Evolutionary conservation across 2,329 filamentous ascomycete genomes (phyloP).

Genomic region (Aspergillus novoparasiticus): DNA sequence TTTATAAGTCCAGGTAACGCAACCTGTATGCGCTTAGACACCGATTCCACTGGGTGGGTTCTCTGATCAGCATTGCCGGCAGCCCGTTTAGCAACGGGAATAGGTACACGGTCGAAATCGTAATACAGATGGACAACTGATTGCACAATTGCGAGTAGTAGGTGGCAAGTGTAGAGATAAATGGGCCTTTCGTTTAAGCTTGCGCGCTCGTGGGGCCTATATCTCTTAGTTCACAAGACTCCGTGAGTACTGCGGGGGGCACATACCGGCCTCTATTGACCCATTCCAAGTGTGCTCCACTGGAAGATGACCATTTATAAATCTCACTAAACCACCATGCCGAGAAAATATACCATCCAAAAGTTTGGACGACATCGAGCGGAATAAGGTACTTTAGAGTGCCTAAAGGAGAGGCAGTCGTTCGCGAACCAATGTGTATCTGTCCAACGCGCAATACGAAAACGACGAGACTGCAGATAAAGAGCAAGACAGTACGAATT

Average conservation of each 20-base stretch:
- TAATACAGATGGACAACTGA: constrained; percentile 68
- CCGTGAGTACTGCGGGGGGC: background rate
- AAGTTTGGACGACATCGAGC: constrained; percentile 66
- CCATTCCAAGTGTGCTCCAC: constrained; percentile 66
- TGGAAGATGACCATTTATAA: constrained; percentile 72
- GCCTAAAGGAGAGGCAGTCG: constrained; percentile 67
- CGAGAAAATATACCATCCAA: constrained; percentile 76
- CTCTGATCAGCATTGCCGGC: constrained; percentile 36
- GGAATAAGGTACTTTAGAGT: constrained; percentile 63
- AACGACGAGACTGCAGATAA: constrained; percentile 73
- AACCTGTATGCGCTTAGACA: constrained; percentile 42
- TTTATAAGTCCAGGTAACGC: constrained; percentile 34
- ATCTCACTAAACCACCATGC: constrained; percentile 78
- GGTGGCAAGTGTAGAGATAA: constrained; percentile 72
- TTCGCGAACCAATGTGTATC: constrained; percentile 74
- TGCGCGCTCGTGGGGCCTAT: constrained; percentile 64
- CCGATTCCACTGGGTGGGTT: constrained; percentile 39
- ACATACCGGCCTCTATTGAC: constrained; percentile 69
- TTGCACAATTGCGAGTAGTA: constrained; percentile 70
- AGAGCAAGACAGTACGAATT: constrained; percentile 73
- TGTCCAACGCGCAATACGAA: constrained; percentile 85
- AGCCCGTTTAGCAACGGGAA: constrained; percentile 47
- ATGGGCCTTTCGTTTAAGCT: constrained; percentile 84
- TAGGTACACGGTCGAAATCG: constrained; percentile 71
- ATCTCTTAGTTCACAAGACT: constrained; percentile 15